A percentile compares a stretch with the other conserved stretches of the same genome.
Evolutionary conservation across 352 stramenopile genomes (phyloP).

Genomic region (Globisporangium orthogonon): DNA sequence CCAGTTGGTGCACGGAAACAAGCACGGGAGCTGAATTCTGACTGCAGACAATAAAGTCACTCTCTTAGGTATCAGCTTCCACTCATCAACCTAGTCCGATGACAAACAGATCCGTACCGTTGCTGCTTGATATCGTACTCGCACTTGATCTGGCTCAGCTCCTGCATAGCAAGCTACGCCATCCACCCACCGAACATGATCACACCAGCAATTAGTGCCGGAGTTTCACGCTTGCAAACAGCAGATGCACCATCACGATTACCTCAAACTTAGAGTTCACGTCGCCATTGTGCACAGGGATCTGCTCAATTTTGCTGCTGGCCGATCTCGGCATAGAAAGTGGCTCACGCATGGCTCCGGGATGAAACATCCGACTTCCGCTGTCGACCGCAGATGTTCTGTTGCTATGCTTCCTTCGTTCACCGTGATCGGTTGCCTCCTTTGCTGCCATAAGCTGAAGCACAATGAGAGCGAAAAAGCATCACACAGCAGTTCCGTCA

Average conservation of each 20-base stretch:
- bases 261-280: slow-evolving; percentile 51
- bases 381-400: background rate
- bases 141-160: slow-evolving; percentile 40
- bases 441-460: background rate
- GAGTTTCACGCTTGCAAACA: too few relatives aligned
- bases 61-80: background rate
- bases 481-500: background rate
- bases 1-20: background rate
- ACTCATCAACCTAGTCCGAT: too few relatives aligned
- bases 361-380: background rate
- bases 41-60: slow-evolving; percentile 4
- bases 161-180: slow-evolving; percentile 23
- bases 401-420: background rate
- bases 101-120: slow-evolving; percentile 13
- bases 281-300: slow-evolving; percentile 4
- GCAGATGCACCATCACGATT: background rate
- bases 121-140: slow-evolving; percentile 30
- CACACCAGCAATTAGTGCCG: background rate
- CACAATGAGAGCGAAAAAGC: background rate
- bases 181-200: background rate
- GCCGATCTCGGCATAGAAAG: background rate
- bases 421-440: background rate
- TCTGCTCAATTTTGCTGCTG: background rate
- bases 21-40: slow-evolving; percentile 21
- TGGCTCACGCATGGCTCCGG: background rate